A percentile compares a stretch with the other conserved stretches of the same genome.
Evolutionary conservation across 495 filamentous ascomycete genomes (phyloP).

Genomic region (Parathielavia hyrcaniae): DNA sequence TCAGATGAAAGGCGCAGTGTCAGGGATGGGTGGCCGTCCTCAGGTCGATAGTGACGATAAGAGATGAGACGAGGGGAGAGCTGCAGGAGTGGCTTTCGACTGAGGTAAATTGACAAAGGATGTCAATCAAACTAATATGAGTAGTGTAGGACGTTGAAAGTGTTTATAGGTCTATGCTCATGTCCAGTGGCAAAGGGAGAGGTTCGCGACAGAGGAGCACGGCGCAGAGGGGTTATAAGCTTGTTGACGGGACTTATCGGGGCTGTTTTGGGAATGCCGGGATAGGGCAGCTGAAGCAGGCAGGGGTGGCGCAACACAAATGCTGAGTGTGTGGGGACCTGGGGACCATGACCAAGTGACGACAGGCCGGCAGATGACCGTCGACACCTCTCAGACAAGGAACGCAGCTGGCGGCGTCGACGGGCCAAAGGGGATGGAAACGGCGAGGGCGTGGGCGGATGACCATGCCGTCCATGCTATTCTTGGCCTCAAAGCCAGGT

Average conservation of each 20-base stretch:
- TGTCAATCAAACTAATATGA: neutral
- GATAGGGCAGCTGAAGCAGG: slow-evolving; percentile 13
- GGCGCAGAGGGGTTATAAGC: slow-evolving; percentile 9
- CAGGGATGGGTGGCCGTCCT: slow-evolving; percentile 5
- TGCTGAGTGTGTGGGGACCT: slow-evolving; percentile 1
- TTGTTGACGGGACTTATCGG: slow-evolving; percentile 16
- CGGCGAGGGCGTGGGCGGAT: slow-evolving; percentile 3
- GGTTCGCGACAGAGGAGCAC: neutral
- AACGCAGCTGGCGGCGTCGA: slow-evolving; percentile 1
- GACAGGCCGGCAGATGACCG: slow-evolving; percentile 12
- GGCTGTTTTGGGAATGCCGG: slow-evolving; percentile 5
- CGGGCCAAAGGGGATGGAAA: slow-evolving; percentile 5
- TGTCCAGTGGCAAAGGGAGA: neutral
- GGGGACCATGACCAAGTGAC: slow-evolving; percentile 14
- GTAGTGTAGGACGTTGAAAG: neutral
- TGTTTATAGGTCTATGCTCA: neutral
- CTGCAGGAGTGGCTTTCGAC: slow-evolving; percentile 5
- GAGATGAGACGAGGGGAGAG: slow-evolving; percentile 12
- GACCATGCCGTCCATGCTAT: slow-evolving; percentile 2
- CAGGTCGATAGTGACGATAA: slow-evolving; percentile 6
- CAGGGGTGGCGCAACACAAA: slow-evolving; percentile 10
- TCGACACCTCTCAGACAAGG: neutral
- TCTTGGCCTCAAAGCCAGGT: neutral
- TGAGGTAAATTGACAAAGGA: neutral
- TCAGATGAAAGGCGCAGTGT: slow-evolving; percentile 14